A percentile compares a stretch with the other conserved stretches of the same genome.
Conservation (phyloP, 352 stramenopile species). For the Phytophthora europaea region DNA sequence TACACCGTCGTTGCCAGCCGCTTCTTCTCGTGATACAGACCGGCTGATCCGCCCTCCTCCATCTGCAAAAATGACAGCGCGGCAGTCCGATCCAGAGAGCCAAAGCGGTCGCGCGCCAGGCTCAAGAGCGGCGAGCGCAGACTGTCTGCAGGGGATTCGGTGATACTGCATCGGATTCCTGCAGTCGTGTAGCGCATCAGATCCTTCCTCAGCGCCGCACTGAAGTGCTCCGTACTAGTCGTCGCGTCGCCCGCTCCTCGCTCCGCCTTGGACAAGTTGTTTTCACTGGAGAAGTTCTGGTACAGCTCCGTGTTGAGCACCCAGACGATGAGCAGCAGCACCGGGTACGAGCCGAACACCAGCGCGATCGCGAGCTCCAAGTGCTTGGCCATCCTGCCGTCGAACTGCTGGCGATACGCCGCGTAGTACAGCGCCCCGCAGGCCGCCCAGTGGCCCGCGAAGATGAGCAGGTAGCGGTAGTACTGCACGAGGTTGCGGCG, state of each 20-base stretch:
- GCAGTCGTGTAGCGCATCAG: constrained; percentile 89
- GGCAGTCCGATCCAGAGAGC: constrained; percentile 55
- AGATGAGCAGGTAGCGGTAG: constrained; percentile 87
- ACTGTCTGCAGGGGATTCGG: constrained; percentile 59
- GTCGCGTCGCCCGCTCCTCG: constrained; percentile 40
- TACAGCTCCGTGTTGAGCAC: constrained; percentile 88
- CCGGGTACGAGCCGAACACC: constrained; percentile 80
- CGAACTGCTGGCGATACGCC: constrained; percentile 73
- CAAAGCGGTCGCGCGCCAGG: constrained; percentile 43
- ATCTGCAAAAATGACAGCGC: constrained; percentile 67
- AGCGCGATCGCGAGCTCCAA: constrained; percentile 70
- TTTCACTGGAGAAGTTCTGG: constrained; percentile 79
- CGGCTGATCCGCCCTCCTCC: constrained; percentile 64
- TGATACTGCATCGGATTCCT: constrained; percentile 84
- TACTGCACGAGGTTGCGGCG: constrained; percentile 87
- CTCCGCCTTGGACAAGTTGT: constrained; percentile 68
- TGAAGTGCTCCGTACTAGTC: constrained; percentile 83
- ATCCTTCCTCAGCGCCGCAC: constrained; percentile 79
- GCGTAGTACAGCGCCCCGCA: constrained; percentile 81
- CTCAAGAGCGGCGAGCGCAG: constrained; percentile 56
- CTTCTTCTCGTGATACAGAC: constrained; percentile 87
- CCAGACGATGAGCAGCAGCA: constrained; percentile 81
- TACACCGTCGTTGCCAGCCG: constrained; percentile 84
- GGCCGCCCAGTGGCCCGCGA: constrained; percentile 71
- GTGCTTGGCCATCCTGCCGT: constrained; percentile 63